A percentile compares a stretch with the other conserved stretches of the same genome.
Conservation (phyloP, 2,329 filamentous ascomycete species). For the Apiospora aurea region DNA sequence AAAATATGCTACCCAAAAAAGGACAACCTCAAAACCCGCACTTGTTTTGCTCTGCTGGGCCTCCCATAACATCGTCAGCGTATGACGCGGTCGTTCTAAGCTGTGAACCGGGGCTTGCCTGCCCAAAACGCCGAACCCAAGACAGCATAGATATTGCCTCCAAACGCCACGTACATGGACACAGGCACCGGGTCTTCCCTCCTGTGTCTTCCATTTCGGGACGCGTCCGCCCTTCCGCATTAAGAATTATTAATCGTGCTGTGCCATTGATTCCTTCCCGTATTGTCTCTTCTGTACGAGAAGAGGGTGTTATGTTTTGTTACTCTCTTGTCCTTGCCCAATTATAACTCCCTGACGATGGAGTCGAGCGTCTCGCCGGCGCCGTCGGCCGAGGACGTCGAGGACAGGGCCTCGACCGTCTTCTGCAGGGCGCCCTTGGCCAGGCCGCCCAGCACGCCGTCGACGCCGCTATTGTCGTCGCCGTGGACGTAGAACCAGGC, state of each 20-base stretch:
- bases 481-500: slow-evolving; percentile 96
- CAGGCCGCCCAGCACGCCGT: slow-evolving; percentile 23
- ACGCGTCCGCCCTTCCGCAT: background rate
- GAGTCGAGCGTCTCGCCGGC: slow-evolving; percentile 38
- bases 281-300: background rate
- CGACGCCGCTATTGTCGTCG: slow-evolving; percentile 60
- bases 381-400: slow-evolving; percentile 39
- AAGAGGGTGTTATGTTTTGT: background rate
- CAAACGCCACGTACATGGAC: slow-evolving; percentile 2
- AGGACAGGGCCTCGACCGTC: slow-evolving; percentile 25
- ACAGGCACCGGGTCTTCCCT: background rate
- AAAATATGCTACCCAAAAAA: slow-evolving; percentile 15
- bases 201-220: background rate
- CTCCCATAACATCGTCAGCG: slow-evolving; percentile 15
- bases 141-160: background rate
- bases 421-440: slow-evolving; percentile 48
- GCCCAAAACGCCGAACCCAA: slow-evolving; percentile 12
- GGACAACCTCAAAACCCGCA: background rate
- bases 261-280: background rate
- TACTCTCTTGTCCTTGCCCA: background rate
- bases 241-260: slow-evolving; percentile 3
- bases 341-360: slow-evolving; percentile 48
- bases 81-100: background rate
- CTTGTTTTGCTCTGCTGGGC: background rate
- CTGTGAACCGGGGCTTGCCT: slow-evolving; percentile 15